Evolutionary conservation across 257 asterid genomes (phyloP), one percentile per base, ranked within the genome.

Genomic region (Primulina tabacum): DNA sequence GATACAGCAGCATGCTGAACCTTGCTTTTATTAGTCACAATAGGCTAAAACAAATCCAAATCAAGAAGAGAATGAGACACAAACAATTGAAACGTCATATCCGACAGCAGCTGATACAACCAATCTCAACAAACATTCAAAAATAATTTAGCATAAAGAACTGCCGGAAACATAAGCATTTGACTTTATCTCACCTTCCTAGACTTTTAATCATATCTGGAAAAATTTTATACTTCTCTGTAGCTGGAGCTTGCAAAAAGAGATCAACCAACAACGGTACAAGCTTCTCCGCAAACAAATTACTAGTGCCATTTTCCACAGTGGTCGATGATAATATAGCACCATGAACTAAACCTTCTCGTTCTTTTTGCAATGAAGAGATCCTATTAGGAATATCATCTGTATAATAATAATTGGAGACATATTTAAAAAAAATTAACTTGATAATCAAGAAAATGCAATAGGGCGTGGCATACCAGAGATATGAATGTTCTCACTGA

Each of bases 241-340:
- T n/a, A 60, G 88, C 74, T 65, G 99, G 99, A 79, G 92, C 92
- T 77, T 80, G 91, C 75, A 90, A 67, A 69, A 88, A 85, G 55
- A 90, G 85, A 78, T 87, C 96, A 74, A 90, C 95, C 29, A 93
- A 58, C 66, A 89, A 84, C 16, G 92, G 91, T 37, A 90, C 88
- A 77, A 93, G 91, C 83, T 89, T 93, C 81, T 90, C 99, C 4
- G 92, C 83, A 69, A 93, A 90, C 56, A 89, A 68, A 76, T 85
- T 82, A 73, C 73, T 69, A 60, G 87, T 75, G 80, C 60, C 72
- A 74, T 71, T 64, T n/a, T 74, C 61, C 84, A 52, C 65, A 20
- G 80, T 20, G 26, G 75, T 53, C 67, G 82, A 73, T 53, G 71
- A 38, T 71, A 74, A 69, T 59, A 75, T 88, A 52, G 74, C 70